Evolutionary conservation across 352 stramenopile genomes (phyloP).

Genomic region (Phytophthora megakarya): DNA sequence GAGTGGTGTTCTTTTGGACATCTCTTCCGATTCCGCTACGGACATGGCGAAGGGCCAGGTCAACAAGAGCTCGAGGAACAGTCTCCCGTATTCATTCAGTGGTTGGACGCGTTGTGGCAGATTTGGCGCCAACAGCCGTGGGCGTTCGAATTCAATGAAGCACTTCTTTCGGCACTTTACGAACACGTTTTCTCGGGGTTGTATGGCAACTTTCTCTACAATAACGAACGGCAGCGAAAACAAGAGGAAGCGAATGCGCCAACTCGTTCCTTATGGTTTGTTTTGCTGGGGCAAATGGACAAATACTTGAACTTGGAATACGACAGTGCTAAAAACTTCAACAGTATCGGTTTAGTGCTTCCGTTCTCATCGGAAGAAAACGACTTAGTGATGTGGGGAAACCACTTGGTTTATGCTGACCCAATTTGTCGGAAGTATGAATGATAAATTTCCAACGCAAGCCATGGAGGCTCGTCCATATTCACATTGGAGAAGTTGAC

Average conservation of each 20-base stretch:
- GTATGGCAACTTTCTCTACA: slow-evolving; percentile 98
- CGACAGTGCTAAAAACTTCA: slow-evolving; percentile 84
- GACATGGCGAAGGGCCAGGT: slow-evolving; percentile 93
- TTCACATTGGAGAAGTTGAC: not conserved
- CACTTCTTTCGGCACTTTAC: slow-evolving; percentile 91
- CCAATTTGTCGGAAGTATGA: slow-evolving; percentile 88
- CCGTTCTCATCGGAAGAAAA: slow-evolving; percentile 86
- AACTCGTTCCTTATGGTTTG: slow-evolving; percentile 77
- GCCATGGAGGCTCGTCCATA: not conserved
- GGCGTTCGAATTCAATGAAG: slow-evolving; percentile 98
- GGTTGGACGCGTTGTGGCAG: slow-evolving; percentile 98
- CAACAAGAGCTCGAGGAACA: slow-evolving; percentile 96
- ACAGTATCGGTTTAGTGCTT: slow-evolving; percentile 80
- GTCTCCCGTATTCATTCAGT: slow-evolving; percentile 99
- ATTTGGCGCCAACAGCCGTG: slow-evolving; percentile 96
- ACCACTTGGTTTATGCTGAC: slow-evolving; percentile 81
- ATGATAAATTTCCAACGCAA: slow-evolving; percentile 29
- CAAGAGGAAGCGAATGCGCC: slow-evolving; percentile 61
- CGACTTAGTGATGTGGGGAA: slow-evolving; percentile 82
- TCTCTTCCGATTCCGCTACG: slow-evolving; percentile 97
- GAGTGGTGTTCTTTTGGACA: slow-evolving; percentile 99
- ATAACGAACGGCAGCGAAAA: slow-evolving; percentile 91
- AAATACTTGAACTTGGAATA: slow-evolving; percentile 86
- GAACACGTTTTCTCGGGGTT: slow-evolving; percentile 96
- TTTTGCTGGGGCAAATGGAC: slow-evolving; percentile 61